Percentiles rank a stretch among this genome's conserved stretches.
Conservation (phyloP, 2,329 filamentous ascomycete species). For the Penicillium olsonii region DNA sequence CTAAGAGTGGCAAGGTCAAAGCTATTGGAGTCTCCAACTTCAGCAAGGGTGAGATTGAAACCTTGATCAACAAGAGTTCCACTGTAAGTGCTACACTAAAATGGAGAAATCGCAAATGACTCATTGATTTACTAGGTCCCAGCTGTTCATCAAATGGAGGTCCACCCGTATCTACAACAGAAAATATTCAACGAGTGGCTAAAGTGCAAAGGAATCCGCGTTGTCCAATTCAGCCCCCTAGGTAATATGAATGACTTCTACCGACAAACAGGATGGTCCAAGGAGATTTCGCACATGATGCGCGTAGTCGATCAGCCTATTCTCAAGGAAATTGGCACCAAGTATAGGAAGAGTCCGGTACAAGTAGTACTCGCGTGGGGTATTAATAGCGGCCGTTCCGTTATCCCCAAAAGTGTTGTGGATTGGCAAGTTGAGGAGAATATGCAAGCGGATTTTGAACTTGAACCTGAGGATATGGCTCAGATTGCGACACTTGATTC, state of each 20-base stretch:
- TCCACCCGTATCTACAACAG: slow-evolving; percentile 58
- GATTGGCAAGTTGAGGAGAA: slow-evolving; percentile 27
- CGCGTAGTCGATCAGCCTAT: slow-evolving; percentile 50
- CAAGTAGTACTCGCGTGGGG: slow-evolving; percentile 46
- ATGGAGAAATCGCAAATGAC: slow-evolving; percentile 32
- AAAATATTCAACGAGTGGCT: slow-evolving; percentile 53
- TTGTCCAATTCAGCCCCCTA: slow-evolving; percentile 63
- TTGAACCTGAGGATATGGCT: slow-evolving; percentile 22
- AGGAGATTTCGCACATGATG: slow-evolving; percentile 54
- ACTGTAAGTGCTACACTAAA: slow-evolving; percentile 6
- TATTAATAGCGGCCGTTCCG: slow-evolving; percentile 22
- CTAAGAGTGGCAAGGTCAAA: slow-evolving; percentile 25
- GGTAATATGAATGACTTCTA: slow-evolving; percentile 63
- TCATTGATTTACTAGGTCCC: slow-evolving; percentile 41
- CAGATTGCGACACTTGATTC: slow-evolving; percentile 44
- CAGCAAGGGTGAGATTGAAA: slow-evolving; percentile 31
- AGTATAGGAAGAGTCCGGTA: slow-evolving; percentile 54
- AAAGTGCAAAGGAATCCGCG: slow-evolving; percentile 54
- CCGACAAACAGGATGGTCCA: slow-evolving; percentile 48
- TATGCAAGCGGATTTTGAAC: slow-evolving; percentile 24
- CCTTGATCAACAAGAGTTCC: slow-evolving; percentile 31
- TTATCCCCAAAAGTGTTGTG: slow-evolving; percentile 26
- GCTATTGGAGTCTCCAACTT: slow-evolving; percentile 35
- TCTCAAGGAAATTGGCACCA: slow-evolving; percentile 55
- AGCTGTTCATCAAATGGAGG: slow-evolving; percentile 65